These are phyloP conservation scores for Coniosporium tulheliwenetii DNA, from an alignment of 2,329 filamentous ascomycete genomes.

Conservation along the genomic window DNA sequence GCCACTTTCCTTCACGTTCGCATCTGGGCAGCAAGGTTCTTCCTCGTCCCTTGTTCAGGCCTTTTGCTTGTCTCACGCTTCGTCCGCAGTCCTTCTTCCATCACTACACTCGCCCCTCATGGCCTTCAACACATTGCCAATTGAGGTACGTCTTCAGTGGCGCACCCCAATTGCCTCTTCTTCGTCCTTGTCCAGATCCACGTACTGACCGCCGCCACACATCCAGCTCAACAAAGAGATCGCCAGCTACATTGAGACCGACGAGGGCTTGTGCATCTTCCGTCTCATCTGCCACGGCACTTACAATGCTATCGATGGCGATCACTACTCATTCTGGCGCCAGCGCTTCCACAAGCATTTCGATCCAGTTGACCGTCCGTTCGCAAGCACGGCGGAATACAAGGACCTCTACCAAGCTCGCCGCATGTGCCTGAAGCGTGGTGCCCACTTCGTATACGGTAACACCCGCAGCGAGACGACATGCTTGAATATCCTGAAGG, in stretches of 20 bases:
- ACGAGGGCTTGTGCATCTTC: constrained; percentile 28
- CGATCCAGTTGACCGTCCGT: constrained; percentile 13
- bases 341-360: constrained; percentile 25
- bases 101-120: not conserved
- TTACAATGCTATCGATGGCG: constrained; percentile 22
- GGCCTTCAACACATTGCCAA: constrained; percentile 10
- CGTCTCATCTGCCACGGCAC: constrained; percentile 22
- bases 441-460: constrained; percentile 11
- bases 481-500: constrained; percentile 21
- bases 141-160: constrained; percentile 9
- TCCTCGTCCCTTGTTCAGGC: no score
- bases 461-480: constrained; percentile 11
- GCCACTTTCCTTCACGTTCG: no score
- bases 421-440: constrained; percentile 10
- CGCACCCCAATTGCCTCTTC: not conserved
- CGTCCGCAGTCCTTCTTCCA: no score
- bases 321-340: constrained; percentile 30
- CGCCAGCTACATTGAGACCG: constrained; percentile 18
- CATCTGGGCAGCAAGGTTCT: no score
- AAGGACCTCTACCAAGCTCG: constrained; percentile 20
- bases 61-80: not conserved
- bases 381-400: constrained; percentile 8
- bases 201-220: constrained; percentile 1
- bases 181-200: constrained; percentile 1
- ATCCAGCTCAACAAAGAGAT: constrained; percentile 24